Evolutionary conservation across 495 filamentous ascomycete genomes (phyloP), one percentile per base, ranked within the genome.

Genomic region (Penicillium bovifimosum): DNA sequence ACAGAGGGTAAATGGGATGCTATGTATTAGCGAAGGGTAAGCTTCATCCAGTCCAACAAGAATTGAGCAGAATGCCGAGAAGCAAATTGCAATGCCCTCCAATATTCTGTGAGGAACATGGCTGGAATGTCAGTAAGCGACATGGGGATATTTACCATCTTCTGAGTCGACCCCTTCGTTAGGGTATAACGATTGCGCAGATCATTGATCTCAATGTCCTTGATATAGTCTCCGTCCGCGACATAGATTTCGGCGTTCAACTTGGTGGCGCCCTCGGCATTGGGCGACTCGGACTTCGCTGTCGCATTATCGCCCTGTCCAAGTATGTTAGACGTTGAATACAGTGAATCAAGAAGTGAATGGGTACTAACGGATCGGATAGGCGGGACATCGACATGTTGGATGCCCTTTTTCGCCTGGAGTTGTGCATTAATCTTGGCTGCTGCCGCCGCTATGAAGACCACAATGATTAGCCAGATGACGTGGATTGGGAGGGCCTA

Each of bases 141-240:
- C 76, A 79, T 83, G 83, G 80, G 83, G 73, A 65, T 79, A 89
- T 86, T 96, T 97, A 98, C 93, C 93, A 91, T 95, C 81, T 96
- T 95, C 79, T 98, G 93, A 57, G 91, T 96, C 62, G 88, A 86
- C 59, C 93, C 92, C 80, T 96, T 98, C 56, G 93, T 98, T 75
- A 98, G 81, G 69, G 91, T 88, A 66, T 98, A 98, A 59, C 91
- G 87, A 68, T 98, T 98, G 61, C 92, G 89, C 59, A 97, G 72
- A 67, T 96, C 91, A 75, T 98, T 98, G 70, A 98, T 90, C 70
- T 97, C 93, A 64, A 98, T 95, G 64, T 97, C 93, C 68, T 90
- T 90, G 73, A 98, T 96, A 62, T 88, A 96, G 65, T 98, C 93
- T 53, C 93, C 93, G 64, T 96, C 93, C 18, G 89, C 86, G 59